Conservation (phyloP, 345 rosid species). For the Sisymbrium irio region DNA sequence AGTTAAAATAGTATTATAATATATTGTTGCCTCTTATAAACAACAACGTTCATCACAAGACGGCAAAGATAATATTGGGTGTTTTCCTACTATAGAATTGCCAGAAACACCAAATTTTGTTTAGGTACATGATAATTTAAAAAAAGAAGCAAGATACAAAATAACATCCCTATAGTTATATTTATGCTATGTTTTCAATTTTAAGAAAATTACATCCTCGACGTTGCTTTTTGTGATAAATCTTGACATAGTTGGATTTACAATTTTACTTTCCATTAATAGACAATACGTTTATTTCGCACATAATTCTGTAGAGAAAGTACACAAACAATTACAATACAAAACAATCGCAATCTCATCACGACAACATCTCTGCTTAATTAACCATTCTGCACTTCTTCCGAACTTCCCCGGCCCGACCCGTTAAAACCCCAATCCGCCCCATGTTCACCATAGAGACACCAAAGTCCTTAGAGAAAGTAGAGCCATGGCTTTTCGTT, state of each 20-base stretch:
- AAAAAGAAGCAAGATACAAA: too few relatives aligned
- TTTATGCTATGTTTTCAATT: neutral
- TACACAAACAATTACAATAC: neutral
- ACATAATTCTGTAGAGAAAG: neutral
- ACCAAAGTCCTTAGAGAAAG: slow-evolving; percentile 60
- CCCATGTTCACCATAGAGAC: slow-evolving; percentile 75
- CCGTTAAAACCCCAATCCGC: slow-evolving; percentile 57
- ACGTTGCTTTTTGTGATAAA: neutral
- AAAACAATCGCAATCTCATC: neutral
- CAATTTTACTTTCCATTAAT: neutral
- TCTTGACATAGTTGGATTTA: neutral
- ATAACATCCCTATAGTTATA: neutral
- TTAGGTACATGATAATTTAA: too few relatives aligned
- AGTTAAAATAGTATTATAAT: neutral
- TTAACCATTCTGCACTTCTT: slow-evolving; percentile 55
- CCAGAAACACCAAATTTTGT: neutral
- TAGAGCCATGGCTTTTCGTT: slow-evolving; percentile 15
- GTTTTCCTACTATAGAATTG: neutral
- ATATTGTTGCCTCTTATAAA: neutral
- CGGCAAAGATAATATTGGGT: neutral
- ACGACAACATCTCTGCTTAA: neutral
- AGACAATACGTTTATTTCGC: slow-evolving; percentile 3
- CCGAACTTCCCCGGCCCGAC: slow-evolving; percentile 50
- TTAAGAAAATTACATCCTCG: neutral
- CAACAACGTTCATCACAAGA: neutral